Conservation (phyloP, 2,329 filamentous ascomycete genomes). For the Didymella glomerata region DNA sequence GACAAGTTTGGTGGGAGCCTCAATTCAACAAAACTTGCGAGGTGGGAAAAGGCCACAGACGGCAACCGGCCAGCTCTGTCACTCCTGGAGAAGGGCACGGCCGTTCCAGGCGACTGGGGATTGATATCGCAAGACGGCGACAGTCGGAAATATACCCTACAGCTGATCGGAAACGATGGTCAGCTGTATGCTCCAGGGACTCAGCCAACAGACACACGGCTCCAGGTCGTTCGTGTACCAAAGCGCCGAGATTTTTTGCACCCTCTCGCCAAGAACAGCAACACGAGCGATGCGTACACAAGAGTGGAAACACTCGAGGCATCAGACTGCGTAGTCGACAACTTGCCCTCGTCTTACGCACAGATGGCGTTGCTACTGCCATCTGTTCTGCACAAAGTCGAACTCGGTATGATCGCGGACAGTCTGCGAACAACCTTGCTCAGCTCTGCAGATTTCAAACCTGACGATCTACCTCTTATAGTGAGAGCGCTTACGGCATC, state of each 20-base stretch:
- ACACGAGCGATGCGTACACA: slow-evolving; percentile 41
- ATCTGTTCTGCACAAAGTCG: slow-evolving; percentile 74
- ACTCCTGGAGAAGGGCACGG: slow-evolving; percentile 18
- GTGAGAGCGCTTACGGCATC: slow-evolving; percentile 75
- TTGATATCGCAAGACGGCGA: slow-evolving; percentile 34
- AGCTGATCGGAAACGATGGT: neutral
- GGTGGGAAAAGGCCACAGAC: slow-evolving; percentile 30
- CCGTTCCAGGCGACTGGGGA: slow-evolving; percentile 31
- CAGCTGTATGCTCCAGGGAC: neutral
- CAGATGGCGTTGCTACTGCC: slow-evolving; percentile 71
- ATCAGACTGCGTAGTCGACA: slow-evolving; percentile 58
- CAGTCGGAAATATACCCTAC: slow-evolving; percentile 33
- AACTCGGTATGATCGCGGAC: slow-evolving; percentile 69
- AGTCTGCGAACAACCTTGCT: slow-evolving; percentile 67
- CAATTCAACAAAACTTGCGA: slow-evolving; percentile 21
- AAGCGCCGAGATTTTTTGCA: slow-evolving; percentile 69
- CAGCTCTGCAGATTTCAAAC: slow-evolving; percentile 59
- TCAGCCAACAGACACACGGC: neutral
- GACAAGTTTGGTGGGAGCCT: slow-evolving; percentile 17
- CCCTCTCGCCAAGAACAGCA: slow-evolving; percentile 23
- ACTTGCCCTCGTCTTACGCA: slow-evolving; percentile 57
- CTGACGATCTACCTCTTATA: slow-evolving; percentile 61
- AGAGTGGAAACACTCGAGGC: slow-evolving; percentile 61
- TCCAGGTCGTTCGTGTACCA: slow-evolving; percentile 55
- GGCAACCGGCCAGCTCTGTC: slow-evolving; percentile 24